Conservation (phyloP, 2,329 filamentous ascomycete genomes). For the Blastomyces percursus region DNA sequence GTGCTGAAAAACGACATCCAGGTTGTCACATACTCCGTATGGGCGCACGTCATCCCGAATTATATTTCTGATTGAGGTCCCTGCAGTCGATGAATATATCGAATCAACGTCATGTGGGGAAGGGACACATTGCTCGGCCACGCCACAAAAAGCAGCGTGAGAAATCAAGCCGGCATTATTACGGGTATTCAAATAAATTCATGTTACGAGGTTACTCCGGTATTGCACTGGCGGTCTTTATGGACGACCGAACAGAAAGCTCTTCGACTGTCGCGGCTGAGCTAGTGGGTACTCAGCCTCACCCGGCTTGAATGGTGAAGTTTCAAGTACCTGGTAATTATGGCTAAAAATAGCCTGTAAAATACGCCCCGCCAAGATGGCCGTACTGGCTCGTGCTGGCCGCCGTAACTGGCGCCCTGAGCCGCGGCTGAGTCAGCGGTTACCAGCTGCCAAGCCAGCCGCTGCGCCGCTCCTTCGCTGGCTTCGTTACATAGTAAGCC, state of each 20-base stretch:
- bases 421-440: not conserved
- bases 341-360: not conserved
- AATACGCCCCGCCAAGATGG: not conserved
- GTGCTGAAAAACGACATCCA: no score
- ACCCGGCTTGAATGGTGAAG: not conserved
- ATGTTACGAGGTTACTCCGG: not conserved
- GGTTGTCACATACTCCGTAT: no score
- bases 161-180: not conserved
- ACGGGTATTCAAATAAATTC: not conserved
- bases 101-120: no score
- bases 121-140: no score
- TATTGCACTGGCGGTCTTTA: not conserved
- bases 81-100: no score
- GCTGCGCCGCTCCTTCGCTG: not conserved
- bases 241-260: not conserved
- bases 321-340: not conserved
- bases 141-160: no score
- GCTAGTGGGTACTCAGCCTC: not conserved
- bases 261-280: not conserved
- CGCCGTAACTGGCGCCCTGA: not conserved
- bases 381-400: not conserved
- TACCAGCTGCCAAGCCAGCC: not conserved
- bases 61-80: no score
- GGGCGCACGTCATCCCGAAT: no score
- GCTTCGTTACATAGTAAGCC: not conserved